Percentiles rank a stretch among this genome's conserved stretches.
phyloP scores from a whole-genome alignment of 1,139 yeast species.

The Yamadazyma epiphylla region DNA sequence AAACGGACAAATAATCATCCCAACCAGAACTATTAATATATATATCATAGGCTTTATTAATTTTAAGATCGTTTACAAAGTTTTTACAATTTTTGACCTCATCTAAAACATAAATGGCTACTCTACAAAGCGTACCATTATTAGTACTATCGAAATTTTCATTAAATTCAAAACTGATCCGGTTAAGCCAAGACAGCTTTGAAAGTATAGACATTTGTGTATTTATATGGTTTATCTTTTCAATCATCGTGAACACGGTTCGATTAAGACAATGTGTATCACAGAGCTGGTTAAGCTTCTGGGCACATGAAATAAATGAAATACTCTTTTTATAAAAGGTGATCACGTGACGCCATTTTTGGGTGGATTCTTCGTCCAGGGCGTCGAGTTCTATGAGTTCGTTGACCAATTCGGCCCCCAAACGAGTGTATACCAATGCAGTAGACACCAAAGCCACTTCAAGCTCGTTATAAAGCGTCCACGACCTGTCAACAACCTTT shows the following conservation, averaged over 20 bases:
- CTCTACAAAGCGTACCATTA: conserved; percentile 40
- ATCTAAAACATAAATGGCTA: conserved; percentile 35
- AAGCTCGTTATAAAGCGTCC: conserved; percentile 32
- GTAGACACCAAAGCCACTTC: conserved; percentile 21
- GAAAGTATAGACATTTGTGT: conserved; percentile 40
- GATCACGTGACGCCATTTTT: conserved; percentile 37
- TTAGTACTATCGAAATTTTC: conserved; percentile 30
- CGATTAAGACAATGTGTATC: too few relatives aligned
- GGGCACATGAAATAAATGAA: conserved; percentile 25
- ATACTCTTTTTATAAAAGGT: conserved; percentile 30
- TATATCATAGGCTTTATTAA: conserved; percentile 11
- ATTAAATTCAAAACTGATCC: conserved; percentile 23
- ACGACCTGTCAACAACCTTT: too few relatives aligned
- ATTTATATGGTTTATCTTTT: conserved; percentile 26
- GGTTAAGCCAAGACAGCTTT: conserved; percentile 38
- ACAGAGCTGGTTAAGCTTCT: conserved; percentile 2
- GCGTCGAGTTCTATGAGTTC: conserved; percentile 29
- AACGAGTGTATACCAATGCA: conserved; percentile 26
- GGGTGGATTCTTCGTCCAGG: conserved; percentile 10
- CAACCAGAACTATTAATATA: conserved; percentile 17
- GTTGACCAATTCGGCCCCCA: conserved; percentile 36
- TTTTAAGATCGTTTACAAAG: conserved; percentile 14
- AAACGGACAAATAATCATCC: conserved; percentile 29
- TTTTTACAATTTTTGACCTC: conserved; percentile 24
- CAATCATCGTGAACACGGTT: conserved; percentile 14